Evolutionary conservation across 768 basidiomycete genomes (phyloP).

Genomic region (Lactifluus volemus): DNA sequence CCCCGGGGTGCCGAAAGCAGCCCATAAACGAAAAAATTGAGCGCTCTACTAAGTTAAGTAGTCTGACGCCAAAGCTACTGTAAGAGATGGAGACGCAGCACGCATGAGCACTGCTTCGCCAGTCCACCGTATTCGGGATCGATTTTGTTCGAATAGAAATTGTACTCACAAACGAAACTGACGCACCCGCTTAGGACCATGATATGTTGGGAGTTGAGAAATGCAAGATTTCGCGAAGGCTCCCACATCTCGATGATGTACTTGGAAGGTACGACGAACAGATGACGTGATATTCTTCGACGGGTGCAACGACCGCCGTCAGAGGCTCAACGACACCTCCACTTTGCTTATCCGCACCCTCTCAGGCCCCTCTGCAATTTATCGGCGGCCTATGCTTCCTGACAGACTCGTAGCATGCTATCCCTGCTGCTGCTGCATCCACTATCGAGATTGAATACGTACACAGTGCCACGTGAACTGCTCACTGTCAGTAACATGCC

Average conservation of each 20-base stretch:
- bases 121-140: conserved; percentile 93
- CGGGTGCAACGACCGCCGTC: conserved; percentile 64
- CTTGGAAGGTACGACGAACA: conserved; percentile 82
- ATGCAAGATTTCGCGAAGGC: too few relatives aligned
- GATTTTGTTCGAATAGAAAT: conserved; percentile 92
- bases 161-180: conserved; percentile 91
- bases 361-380: conserved; percentile 50
- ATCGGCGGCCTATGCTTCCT: conserved; percentile 55
- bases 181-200: too few relatives aligned
- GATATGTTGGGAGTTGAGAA: too few relatives aligned
- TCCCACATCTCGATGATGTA: conserved; percentile 87
- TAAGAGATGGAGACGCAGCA: too few relatives aligned
- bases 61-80: conserved; percentile 2
- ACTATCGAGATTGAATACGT: conserved; percentile 83
- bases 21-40: neutral
- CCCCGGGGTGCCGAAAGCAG: too few relatives aligned
- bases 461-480: conserved; percentile 90
- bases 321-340: conserved; percentile 52
- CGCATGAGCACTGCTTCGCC: conserved; percentile 85
- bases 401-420: conserved; percentile 46
- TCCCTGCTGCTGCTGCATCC: conserved; percentile 23
- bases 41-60: conserved; percentile 23
- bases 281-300: conserved; percentile 70
- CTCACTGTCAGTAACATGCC: conserved; percentile 82
- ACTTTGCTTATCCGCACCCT: conserved; percentile 56